Evolutionary conservation across 352 stramenopile species (phyloP), one percentile per base, ranked within the genome.

Genomic region (Pythium periplocum): DNA sequence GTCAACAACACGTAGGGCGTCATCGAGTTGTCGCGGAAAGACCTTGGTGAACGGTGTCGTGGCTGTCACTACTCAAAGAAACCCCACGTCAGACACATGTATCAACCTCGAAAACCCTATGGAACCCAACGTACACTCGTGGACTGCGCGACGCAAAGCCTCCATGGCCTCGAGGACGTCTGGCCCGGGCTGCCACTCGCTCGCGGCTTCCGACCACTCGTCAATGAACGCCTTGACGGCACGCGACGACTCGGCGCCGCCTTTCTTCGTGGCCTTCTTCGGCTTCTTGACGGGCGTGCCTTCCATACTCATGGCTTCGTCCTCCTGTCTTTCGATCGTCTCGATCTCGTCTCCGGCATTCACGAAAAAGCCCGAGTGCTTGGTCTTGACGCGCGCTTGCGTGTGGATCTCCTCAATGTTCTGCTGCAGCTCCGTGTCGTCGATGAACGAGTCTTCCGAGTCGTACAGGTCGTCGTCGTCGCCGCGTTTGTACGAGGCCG

Each of bases 381-480:
- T 94, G 35, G 84, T 94, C 56, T 90, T 73, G 6, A 94, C 76
- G 41, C 71, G 71, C 3, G 68, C 78, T 39, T 92, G 80, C 3
- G 58, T 80, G 62, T 85, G 65, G 32, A 87, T 78, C 37, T 91
- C 82, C 57, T 94, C 82, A 48, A 94, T 94, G 54, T 90, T 79
- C 55, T 91, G 75, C 56, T 91, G 82, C 26, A 94, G 68, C 66
- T 94, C 82, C 11, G 55, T 46, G 55, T 94, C 84, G 51, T 94
- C 84, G 48, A 94, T 94, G 49, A 94, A 94, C 54, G 84, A 92
- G 62, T 94, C 84, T 53, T 94, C 84, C 59, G 80, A 90, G 67
- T 94, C 84, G 64, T 94, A 94, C 57, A 93, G 66, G 53, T 94
- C 82, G 56, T 94, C 84, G 57, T 92, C 78, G 41, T 92, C 84